phyloP scores from a whole-genome alignment of 371 early-diverging fungal species.

The Circinella minor region DNA sequence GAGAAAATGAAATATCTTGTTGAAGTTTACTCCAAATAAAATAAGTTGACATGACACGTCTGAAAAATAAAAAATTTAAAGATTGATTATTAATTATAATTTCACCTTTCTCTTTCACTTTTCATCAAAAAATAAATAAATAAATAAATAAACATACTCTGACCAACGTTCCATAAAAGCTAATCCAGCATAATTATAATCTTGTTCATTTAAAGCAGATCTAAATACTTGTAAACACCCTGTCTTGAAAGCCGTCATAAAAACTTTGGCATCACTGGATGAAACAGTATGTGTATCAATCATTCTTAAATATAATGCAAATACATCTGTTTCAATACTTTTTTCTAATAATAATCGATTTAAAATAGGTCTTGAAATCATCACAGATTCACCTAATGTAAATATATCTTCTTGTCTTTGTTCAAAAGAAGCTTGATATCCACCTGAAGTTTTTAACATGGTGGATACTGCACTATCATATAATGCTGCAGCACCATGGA shows the following conservation, averaged over 20 bases:
- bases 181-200: conserved; percentile 35
- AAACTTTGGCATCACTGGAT: conserved; percentile 30
- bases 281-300: conserved; percentile 26
- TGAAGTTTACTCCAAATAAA: conserved; percentile 34
- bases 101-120: too few relatives aligned
- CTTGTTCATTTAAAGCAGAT: conserved; percentile 34
- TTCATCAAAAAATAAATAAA: neutral
- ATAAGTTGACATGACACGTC: conserved; percentile 42
- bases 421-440: conserved; percentile 19
- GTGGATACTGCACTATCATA: conserved; percentile 22
- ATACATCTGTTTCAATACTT: conserved; percentile 61
- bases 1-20: conserved; percentile 8
- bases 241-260: conserved; percentile 37
- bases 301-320: conserved; percentile 48
- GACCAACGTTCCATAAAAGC: conserved; percentile 50
- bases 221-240: conserved; percentile 48
- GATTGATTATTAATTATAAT: too few relatives aligned
- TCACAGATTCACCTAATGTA: conserved; percentile 35
- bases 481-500: conserved; percentile 43
- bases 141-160: conserved; percentile 25
- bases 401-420: conserved; percentile 33
- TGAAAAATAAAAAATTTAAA: conserved; percentile 7
- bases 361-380: conserved; percentile 31
- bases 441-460: neutral
- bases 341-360: conserved; percentile 54